Evolutionary conservation across 2,329 filamentous ascomycete species (phyloP).

Genomic region (Monilinia aucupariae): DNA sequence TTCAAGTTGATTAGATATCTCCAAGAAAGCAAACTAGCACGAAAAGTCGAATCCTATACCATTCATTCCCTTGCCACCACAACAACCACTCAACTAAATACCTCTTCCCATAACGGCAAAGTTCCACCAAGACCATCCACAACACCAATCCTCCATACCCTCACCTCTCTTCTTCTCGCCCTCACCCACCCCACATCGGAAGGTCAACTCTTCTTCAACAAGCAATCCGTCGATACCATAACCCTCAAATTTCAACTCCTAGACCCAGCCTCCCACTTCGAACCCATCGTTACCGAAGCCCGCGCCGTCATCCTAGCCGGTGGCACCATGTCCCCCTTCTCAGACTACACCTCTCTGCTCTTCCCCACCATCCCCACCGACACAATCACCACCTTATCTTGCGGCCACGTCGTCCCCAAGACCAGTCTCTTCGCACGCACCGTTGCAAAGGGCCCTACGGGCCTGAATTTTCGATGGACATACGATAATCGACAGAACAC

Average conservation of each 20-base stretch:
- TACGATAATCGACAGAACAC: slow-evolving; percentile 63
- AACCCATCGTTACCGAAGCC: slow-evolving; percentile 76
- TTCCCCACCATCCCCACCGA: slow-evolving; percentile 65
- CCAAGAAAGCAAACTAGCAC: slow-evolving; percentile 84
- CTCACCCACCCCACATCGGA: slow-evolving; percentile 79
- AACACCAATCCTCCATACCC: slow-evolving; percentile 42
- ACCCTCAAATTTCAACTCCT: slow-evolving; percentile 81
- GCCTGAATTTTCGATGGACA: slow-evolving; percentile 73
- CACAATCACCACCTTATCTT: slow-evolving; percentile 76
- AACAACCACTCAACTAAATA: slow-evolving; percentile 22
- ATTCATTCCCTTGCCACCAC: slow-evolving; percentile 44
- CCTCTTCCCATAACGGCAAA: not conserved
- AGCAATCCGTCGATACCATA: slow-evolving; percentile 37
- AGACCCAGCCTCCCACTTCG: slow-evolving; percentile 87
- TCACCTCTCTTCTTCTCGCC: slow-evolving; percentile 66
- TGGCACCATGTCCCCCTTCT: slow-evolving; percentile 96
- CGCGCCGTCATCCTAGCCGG: slow-evolving; percentile 86
- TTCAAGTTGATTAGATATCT: slow-evolving; percentile 84
- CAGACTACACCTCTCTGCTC: slow-evolving; percentile 80
- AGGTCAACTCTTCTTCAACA: slow-evolving; percentile 61
- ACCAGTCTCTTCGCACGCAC: slow-evolving; percentile 76
- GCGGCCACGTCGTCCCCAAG: slow-evolving; percentile 85
- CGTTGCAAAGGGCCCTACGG: slow-evolving; percentile 46
- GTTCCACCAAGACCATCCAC: slow-evolving; percentile 16
- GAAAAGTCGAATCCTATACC: slow-evolving; percentile 89